phyloP scores from a whole-genome alignment of 805 yeast species.

The Suhomyces prunicola region DNA sequence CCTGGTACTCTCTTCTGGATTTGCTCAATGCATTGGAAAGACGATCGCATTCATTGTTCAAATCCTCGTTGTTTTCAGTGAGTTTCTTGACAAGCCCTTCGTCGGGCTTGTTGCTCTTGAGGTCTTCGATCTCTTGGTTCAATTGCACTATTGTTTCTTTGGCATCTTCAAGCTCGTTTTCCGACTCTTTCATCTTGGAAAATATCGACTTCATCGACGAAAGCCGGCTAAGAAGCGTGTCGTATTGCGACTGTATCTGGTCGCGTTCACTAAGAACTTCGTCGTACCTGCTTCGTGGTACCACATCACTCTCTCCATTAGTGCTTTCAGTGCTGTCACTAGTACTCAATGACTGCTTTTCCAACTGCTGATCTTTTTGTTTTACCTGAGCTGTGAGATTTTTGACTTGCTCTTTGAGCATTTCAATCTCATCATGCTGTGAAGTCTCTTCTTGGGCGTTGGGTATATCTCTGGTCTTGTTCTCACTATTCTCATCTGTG shows the following conservation, averaged over 20 bases:
- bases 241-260: slow-evolving; percentile 56
- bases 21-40: slow-evolving; percentile 38
- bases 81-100: slow-evolving; percentile 1
- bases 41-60: slow-evolving; percentile 56
- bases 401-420: slow-evolving; percentile 5
- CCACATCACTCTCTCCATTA: neutral
- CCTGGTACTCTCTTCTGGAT: slow-evolving; percentile 35
- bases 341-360: slow-evolving; percentile 28
- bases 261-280: slow-evolving; percentile 43
- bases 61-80: slow-evolving; percentile 26
- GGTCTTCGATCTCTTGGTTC: slow-evolving; percentile 1
- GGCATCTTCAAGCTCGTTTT: slow-evolving; percentile 55
- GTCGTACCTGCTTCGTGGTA: neutral
- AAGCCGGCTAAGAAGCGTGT: slow-evolving; percentile 56
- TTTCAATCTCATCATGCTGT: neutral
- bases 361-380: slow-evolving; percentile 19
- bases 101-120: slow-evolving; percentile 7
- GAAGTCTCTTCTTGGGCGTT: neutral
- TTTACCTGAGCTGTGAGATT: slow-evolving; percentile 6
- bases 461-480: neutral
- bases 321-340: neutral
- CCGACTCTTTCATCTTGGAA: slow-evolving; percentile 68
- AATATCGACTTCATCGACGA: slow-evolving; percentile 74
- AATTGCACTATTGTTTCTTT: slow-evolving; percentile 37
- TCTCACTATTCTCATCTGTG: neutral